These are phyloP conservation scores for Trichophyton verrucosum DNA, from an alignment of 2,329 filamentous ascomycete species.

Conservation along the genomic window DNA sequence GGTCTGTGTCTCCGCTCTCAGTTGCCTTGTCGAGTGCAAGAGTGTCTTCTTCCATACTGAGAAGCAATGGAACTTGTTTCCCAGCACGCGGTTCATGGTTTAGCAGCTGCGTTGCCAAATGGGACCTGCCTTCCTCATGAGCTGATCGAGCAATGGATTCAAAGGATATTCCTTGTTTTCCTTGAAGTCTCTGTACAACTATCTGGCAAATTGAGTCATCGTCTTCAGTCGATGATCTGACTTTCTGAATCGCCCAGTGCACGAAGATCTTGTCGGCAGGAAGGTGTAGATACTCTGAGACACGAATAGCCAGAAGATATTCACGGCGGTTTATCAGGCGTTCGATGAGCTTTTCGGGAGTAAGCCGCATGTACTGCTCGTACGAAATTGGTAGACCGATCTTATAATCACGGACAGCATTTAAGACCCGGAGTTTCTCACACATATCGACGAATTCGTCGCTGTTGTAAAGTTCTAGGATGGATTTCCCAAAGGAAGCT, in stretches of 20 bases:
- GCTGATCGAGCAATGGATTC: conserved; percentile 86
- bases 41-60: conserved; percentile 92
- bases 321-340: conserved; percentile 80
- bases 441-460: conserved; percentile 99
- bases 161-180: conserved; percentile 87
- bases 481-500: conserved; percentile 93
- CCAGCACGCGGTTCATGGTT: conserved; percentile 90
- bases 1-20: conserved; percentile 85
- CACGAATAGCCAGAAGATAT: conserved; percentile 76
- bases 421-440: conserved; percentile 81
- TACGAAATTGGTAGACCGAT: conserved; percentile 83
- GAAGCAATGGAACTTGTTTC: conserved; percentile 84
- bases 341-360: conserved; percentile 74
- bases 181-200: conserved; percentile 74
- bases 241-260: conserved; percentile 93
- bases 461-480: conserved; percentile 91
- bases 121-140: conserved; percentile 80
- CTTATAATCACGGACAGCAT: conserved; percentile 82
- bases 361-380: conserved; percentile 84
- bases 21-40: conserved; percentile 93
- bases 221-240: conserved; percentile 68
- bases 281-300: conserved; percentile 76
- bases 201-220: conserved; percentile 78
- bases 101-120: conserved; percentile 79
- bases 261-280: conserved; percentile 86